phyloP scores from a whole-genome alignment of 2,329 filamentous ascomycete genomes.

The Arthrobotrys iridis region DNA sequence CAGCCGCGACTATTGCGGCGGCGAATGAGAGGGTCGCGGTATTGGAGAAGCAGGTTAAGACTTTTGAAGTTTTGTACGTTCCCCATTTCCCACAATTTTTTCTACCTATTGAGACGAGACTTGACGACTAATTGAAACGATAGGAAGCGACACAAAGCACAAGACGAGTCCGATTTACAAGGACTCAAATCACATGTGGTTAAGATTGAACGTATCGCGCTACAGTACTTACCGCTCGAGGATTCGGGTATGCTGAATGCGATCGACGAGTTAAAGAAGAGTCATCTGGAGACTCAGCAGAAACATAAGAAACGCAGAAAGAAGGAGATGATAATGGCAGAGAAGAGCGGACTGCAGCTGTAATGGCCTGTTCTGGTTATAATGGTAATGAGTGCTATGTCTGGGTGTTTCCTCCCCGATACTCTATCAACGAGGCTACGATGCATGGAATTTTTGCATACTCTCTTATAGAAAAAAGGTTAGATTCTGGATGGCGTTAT shows the following conservation, averaged over 20 bases:
- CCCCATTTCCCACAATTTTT: background rate
- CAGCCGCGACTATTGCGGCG: slow-evolving; percentile 38
- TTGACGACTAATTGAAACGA: background rate
- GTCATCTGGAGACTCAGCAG: slow-evolving; percentile 48
- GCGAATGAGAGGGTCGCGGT: slow-evolving; percentile 29
- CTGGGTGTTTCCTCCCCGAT: background rate
- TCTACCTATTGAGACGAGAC: background rate
- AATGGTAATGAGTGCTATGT: background rate
- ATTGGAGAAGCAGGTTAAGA: slow-evolving; percentile 45
- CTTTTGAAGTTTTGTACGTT: slow-evolving; percentile 47
- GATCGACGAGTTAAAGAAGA: slow-evolving; percentile 50
- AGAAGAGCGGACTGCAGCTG: slow-evolving; percentile 45
- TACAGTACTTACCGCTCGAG: slow-evolving; percentile 48
- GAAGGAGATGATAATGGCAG: slow-evolving; percentile 48
- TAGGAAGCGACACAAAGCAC: slow-evolving; percentile 51
- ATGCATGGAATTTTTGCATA: slow-evolving; percentile 13
- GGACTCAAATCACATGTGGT: slow-evolving; percentile 41
- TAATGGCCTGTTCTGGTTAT: background rate
- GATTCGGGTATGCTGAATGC: slow-evolving; percentile 51
- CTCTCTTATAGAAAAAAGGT: slow-evolving; percentile 6
- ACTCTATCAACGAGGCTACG: slow-evolving; percentile 15
- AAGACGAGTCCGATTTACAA: slow-evolving; percentile 49
- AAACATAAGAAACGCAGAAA: slow-evolving; percentile 52
- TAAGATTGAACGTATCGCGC: slow-evolving; percentile 48
- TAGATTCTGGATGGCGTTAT: slow-evolving; percentile 32